phyloP scores from a whole-genome alignment of 805 yeast species.

The Wickerhamiella azymoides region DNA sequence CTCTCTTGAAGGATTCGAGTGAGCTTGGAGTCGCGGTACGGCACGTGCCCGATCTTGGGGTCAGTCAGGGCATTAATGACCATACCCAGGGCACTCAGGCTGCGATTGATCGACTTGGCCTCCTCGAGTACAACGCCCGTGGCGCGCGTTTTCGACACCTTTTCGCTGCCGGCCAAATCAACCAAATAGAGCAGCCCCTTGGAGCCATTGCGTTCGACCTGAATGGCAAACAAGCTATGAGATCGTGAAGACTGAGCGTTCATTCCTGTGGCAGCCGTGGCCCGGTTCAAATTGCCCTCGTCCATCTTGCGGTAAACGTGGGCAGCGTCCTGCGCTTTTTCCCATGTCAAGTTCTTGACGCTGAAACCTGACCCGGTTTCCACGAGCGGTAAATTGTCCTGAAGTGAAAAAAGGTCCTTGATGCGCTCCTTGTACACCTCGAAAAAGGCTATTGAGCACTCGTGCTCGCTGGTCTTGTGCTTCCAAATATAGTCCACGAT shows the following conservation, averaged over 20 bases:
- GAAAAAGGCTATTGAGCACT: constrained; percentile 57
- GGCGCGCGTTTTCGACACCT: constrained; percentile 64
- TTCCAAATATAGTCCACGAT: constrained; percentile 52
- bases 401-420: constrained; percentile 46
- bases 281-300: constrained; percentile 44
- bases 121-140: constrained; percentile 64
- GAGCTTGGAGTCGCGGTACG: constrained; percentile 65
- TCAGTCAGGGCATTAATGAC: constrained; percentile 72
- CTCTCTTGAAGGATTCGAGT: constrained; percentile 69
- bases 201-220: constrained; percentile 29
- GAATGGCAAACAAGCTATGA: constrained; percentile 64
- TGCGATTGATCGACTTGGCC: constrained; percentile 69
- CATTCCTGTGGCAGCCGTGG: constrained; percentile 51
- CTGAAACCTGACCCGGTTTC: constrained; percentile 39
- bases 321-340: constrained; percentile 41
- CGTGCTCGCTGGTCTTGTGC: constrained; percentile 34
- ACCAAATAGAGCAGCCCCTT: constrained; percentile 57
- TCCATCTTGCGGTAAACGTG: constrained; percentile 46
- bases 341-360: constrained; percentile 55
- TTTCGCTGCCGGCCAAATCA: constrained; percentile 82
- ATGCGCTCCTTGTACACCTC: constrained; percentile 74
- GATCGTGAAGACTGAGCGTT: constrained; percentile 64
- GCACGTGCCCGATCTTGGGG: constrained; percentile 47
- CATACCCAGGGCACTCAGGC: constrained; percentile 64
- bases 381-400: constrained; percentile 12